phyloP scores from a whole-genome alignment of 2,329 filamentous ascomycete species.

The Neurospora crassa region DNA sequence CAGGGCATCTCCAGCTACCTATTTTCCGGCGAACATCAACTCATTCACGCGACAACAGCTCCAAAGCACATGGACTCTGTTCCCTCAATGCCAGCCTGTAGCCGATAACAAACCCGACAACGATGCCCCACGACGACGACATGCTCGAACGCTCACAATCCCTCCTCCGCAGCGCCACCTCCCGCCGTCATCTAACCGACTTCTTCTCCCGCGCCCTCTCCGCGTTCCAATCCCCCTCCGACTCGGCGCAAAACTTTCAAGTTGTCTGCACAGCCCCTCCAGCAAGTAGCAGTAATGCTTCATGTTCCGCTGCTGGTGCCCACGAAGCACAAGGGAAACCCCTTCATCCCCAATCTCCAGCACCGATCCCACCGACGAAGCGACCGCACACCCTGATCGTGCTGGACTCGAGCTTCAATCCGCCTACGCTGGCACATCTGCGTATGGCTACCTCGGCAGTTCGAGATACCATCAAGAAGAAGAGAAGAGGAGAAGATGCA shows the following conservation, averaged over 20 bases:
- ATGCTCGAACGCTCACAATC: constrained; percentile 1
- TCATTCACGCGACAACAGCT: neutral
- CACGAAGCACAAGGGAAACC: neutral
- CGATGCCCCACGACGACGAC: neutral
- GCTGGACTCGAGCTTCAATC: constrained; percentile 61
- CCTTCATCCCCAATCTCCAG: constrained; percentile 5
- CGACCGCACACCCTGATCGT: constrained; percentile 37
- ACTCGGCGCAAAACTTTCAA: constrained; percentile 26
- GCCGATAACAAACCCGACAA: neutral
- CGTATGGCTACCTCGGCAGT: constrained; percentile 45
- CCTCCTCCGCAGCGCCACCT: constrained; percentile 3
- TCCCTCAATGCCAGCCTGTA: neutral
- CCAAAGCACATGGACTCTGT: neutral
- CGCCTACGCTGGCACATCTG: constrained; percentile 52
- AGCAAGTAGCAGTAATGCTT: neutral
- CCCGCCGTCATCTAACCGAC: constrained; percentile 23
- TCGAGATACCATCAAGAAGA: constrained; percentile 8
- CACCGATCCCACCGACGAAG: constrained; percentile 6
- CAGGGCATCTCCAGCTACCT: too few species aligned
- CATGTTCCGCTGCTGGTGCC: neutral
- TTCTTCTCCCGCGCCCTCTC: constrained; percentile 36
- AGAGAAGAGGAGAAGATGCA: constrained; percentile 2
- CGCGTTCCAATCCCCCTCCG: constrained; percentile 32
- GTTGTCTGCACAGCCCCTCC: constrained; percentile 33
- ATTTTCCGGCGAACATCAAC: neutral